Base-by-base conservation (phyloP, 2,329 filamentous ascomycete species). In the Fusarium floridanum region DNA sequence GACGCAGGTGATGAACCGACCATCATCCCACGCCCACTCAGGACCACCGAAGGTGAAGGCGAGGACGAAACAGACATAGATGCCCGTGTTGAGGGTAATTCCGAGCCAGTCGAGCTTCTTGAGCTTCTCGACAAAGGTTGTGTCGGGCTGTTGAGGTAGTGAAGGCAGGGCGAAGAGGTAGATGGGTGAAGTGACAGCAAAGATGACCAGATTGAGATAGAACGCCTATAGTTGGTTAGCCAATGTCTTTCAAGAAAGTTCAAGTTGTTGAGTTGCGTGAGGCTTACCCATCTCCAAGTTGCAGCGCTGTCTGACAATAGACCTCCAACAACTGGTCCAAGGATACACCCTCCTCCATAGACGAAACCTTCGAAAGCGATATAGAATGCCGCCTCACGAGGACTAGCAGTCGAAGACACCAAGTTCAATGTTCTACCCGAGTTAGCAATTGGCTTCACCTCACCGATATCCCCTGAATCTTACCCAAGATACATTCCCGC, bases 121-220 rank as follows among this genome's bases (percentile, higher is more conserved):
- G 1, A 85, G 39, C 37, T 82, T 81, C 6, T 82, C 67, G 12
- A 53, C 59, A 4, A 82, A 62, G 0, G 77, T 55, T 4, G 77
- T 65, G 3, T 74, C 74, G 1, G 76, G 70, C 34, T 75, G 70
- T 9, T 73, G 76, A n/a, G 78, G 71, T 3, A 77, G 65, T 4
- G 76, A 71, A 1, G 81, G 77, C 4, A 83, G 70, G 27, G 80
- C 66, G 43, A 81, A 79, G 48, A 83, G 22, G 43, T 78, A 81
- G 6, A 79, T 76, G 1, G 81, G 80, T 2, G 75, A 69, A 7
- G 75, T 70, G 72, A 81, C 57, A 8, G 77, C 85, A 16, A 80
- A 87, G n/a, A 85, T 59, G 57, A 86, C 80, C 7, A 90, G 80
- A 68, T 90, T 90, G 77, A 90, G 87, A 70, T 91, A 91, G 61